These are phyloP conservation scores for Mycena leptocephala DNA, from an alignment of 768 basidiomycete genomes.

Conservation along the genomic window DNA sequence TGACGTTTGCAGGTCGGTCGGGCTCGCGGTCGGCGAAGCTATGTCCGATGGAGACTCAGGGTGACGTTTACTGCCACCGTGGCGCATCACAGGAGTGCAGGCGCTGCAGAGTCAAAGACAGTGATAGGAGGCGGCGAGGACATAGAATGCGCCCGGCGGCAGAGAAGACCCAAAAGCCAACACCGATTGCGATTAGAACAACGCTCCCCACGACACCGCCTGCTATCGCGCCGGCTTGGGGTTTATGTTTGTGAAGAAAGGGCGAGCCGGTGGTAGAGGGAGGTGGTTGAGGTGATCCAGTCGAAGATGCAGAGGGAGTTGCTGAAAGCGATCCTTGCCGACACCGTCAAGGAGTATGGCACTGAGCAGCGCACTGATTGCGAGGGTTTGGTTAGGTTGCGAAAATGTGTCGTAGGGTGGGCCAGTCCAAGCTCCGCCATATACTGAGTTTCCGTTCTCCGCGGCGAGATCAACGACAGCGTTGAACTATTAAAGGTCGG, in stretches of 20 bases:
- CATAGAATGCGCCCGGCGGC: neutral
- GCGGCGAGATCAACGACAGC: conserved; percentile 4
- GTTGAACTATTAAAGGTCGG: conserved; percentile 3
- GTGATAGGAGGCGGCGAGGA: neutral
- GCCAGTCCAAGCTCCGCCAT: neutral
- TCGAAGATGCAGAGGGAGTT: neutral
- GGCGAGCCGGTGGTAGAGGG: neutral
- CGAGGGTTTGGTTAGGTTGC: neutral
- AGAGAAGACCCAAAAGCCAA: neutral
- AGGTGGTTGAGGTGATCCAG: neutral
- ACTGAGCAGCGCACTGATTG: neutral
- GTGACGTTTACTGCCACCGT: neutral
- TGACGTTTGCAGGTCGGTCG: neutral
- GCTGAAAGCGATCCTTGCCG: neutral
- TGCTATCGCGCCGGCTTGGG: neutral
- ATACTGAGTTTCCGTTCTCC: neutral
- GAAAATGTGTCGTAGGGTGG: neutral
- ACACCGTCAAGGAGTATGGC: neutral
- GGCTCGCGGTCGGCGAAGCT: neutral
- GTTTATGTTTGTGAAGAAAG: neutral
- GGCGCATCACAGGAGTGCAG: neutral
- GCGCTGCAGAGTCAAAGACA: neutral
- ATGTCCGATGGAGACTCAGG: neutral
- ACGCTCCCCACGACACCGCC: neutral
- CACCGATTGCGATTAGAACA: neutral